These are phyloP conservation scores for Xerocomellus dryophilus DNA, from an alignment of 768 basidiomycete species.

Conservation along the genomic window DNA sequence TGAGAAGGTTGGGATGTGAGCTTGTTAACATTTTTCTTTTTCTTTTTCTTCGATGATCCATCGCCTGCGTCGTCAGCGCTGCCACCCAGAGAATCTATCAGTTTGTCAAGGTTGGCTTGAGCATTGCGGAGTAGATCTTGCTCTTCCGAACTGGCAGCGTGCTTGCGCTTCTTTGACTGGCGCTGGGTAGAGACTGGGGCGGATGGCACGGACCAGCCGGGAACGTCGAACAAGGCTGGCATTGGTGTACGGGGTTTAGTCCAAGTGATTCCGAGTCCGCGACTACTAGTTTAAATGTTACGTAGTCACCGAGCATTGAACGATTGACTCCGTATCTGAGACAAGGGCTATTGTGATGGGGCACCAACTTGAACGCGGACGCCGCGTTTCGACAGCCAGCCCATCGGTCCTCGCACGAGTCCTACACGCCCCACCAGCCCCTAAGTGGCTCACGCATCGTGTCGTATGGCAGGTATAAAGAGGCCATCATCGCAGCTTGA, in stretches of 20 bases:
- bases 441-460: conserved; percentile 13
- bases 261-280: conserved; percentile 6
- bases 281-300: too few relatives aligned
- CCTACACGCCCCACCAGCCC: conserved; percentile 15
- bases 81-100: conserved; percentile 48
- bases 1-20: conserved; percentile 3
- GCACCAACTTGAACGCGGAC: conserved; percentile 13
- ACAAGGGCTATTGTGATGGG: not conserved
- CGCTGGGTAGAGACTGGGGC: conserved; percentile 37
- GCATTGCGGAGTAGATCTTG: conserved; percentile 37
- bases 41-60: conserved; percentile 22
- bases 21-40: conserved; percentile 4
- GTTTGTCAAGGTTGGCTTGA: conserved; percentile 57
- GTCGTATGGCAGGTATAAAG: conserved; percentile 18
- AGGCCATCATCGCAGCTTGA: not conserved
- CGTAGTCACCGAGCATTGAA: too few relatives aligned
- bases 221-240: conserved; percentile 56
- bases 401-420: conserved; percentile 4
- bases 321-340: too few relatives aligned
- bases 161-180: conserved; percentile 48
- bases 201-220: conserved; percentile 61
- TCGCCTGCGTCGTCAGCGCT: conserved; percentile 24
- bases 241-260: conserved; percentile 10
- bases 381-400: conserved; percentile 15
- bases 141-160: conserved; percentile 41